Conservation (phyloP, 2,329 filamentous ascomycete genomes). For the Venturia pyrina region DNA sequence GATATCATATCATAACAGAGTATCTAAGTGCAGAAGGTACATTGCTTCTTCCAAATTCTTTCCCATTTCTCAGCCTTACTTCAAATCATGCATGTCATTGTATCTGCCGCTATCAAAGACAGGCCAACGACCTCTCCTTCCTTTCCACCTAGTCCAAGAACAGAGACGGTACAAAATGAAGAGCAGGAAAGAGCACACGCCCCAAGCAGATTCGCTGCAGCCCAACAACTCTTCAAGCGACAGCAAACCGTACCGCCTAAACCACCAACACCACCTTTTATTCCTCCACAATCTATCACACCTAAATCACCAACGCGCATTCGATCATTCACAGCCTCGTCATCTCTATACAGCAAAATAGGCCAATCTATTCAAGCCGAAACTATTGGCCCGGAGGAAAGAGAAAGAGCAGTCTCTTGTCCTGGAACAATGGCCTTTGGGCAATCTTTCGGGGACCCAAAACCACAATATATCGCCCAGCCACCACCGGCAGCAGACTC, state of each 20-base stretch:
- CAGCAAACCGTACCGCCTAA: not conserved
- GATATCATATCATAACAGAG: not conserved
- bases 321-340: constrained; percentile 1
- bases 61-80: not conserved
- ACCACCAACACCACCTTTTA: not conserved
- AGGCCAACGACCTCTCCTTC: not conserved
- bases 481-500: not conserved
- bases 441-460: not conserved
- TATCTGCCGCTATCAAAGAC: not conserved
- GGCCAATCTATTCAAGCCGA: not conserved
- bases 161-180: not conserved
- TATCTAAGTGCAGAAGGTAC: not conserved
- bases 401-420: not conserved
- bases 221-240: constrained; percentile 1
- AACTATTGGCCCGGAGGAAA: not conserved
- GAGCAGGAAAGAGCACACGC: constrained; percentile 1
- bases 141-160: not conserved
- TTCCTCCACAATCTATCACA: not conserved
- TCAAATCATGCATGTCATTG: not conserved
- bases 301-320: not conserved
- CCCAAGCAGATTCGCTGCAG: not conserved
- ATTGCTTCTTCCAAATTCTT: not conserved
- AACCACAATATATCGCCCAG: not conserved
- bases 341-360: constrained; percentile 10
- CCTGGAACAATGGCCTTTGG: not conserved